Percentiles rank a stretch among this genome's conserved stretches.
phyloP scores from a whole-genome alignment of 306 rosid genomes.

The Trifolium dubium region DNA sequence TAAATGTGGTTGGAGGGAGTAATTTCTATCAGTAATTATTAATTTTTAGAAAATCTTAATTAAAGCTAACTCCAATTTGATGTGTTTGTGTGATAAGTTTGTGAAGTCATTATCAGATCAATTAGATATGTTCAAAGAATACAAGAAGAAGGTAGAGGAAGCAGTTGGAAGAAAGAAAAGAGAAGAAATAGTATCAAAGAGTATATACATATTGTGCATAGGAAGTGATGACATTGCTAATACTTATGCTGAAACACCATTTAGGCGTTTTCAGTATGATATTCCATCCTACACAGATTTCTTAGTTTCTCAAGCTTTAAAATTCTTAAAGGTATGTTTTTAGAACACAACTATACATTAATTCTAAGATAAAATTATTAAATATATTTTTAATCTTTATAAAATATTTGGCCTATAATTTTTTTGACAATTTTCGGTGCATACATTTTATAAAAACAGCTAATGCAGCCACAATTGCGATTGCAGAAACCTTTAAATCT shows the following conservation, averaged over 20 bases:
- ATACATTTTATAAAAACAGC: no score
- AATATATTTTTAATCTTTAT: no score
- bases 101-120: constrained; percentile 67
- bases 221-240: constrained; percentile 83
- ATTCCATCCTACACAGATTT: constrained; percentile 65
- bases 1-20: no score
- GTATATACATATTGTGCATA: constrained; percentile 57
- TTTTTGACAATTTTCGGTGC: no score
- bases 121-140: constrained; percentile 61
- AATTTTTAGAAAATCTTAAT: constrained; percentile 4
- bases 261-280: constrained; percentile 57
- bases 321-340: constrained; percentile 60
- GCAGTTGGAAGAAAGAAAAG: constrained; percentile 54
- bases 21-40: background rate
- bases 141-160: constrained; percentile 51
- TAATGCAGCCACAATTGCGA: no score
- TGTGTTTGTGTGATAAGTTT: constrained; percentile 45
- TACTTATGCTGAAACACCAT: constrained; percentile 55
- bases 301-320: constrained; percentile 66
- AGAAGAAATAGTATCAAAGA: constrained; percentile 49
- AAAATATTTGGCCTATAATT: no score
- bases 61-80: constrained; percentile 22
- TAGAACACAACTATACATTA: background rate
- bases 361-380: background rate
- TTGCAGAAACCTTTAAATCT: no score